These are phyloP conservation scores for Zymoseptoria brevis DNA, from an alignment of 2,329 filamentous ascomycete species.

Conservation along the genomic window DNA sequence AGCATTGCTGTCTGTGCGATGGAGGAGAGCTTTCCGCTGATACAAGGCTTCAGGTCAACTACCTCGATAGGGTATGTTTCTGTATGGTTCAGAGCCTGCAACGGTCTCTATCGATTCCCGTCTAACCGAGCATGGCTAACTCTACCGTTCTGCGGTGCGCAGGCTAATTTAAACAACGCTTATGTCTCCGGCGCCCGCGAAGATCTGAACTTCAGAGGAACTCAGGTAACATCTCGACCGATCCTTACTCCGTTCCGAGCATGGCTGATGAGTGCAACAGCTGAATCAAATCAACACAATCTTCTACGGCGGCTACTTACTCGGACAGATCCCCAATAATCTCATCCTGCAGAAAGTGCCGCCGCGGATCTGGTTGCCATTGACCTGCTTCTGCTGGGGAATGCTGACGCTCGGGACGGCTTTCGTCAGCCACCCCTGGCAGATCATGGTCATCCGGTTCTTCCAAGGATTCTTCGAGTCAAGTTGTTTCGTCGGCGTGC, in stretches of 20 bases:
- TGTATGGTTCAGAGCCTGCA: neutral
- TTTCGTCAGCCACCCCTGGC: conserved; percentile 41
- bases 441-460: conserved; percentile 54
- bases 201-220: conserved; percentile 42
- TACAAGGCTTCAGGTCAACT: conserved; percentile 10
- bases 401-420: conserved; percentile 49
- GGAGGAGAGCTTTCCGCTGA: neutral
- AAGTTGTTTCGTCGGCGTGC: conserved; percentile 23
- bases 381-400: conserved; percentile 51
- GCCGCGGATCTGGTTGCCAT: conserved; percentile 47
- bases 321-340: conserved; percentile 56
- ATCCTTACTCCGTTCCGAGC: neutral
- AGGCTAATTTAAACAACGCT: conserved; percentile 46
- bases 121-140: conserved; percentile 10
- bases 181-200: conserved; percentile 50
- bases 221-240: conserved; percentile 13
- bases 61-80: conserved; percentile 34
- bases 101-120: neutral
- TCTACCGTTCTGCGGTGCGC: neutral
- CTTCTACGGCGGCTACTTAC: conserved; percentile 33
- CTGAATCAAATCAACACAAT: conserved; percentile 36
- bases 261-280: conserved; percentile 23
- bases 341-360: conserved; percentile 55
- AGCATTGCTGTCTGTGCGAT: neutral
- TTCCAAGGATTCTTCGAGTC: conserved; percentile 32